Evolutionary conservation across 805 yeast genomes (phyloP).

Genomic region (Yamadazyma sp.): DNA sequence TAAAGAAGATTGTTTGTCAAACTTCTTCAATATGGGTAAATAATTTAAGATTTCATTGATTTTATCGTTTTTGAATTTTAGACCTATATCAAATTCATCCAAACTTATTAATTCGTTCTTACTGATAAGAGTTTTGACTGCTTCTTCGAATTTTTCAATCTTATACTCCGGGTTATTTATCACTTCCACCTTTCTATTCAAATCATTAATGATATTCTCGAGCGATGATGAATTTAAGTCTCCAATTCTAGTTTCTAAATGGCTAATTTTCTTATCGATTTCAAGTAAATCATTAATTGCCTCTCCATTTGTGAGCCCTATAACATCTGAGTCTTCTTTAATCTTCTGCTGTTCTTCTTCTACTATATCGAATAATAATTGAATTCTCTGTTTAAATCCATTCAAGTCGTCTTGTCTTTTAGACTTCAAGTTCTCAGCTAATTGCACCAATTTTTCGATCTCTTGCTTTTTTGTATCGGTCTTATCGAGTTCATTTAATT

Average conservation of each 20-base stretch:
- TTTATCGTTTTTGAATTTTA: constrained; percentile 11
- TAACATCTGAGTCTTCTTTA: background rate
- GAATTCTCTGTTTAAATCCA: constrained; percentile 5
- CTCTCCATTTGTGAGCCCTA: background rate
- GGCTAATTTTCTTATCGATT: constrained; percentile 9
- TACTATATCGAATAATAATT: constrained; percentile 8
- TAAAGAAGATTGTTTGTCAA: constrained; percentile 21
- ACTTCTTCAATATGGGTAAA: constrained; percentile 24
- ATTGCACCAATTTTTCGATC: constrained; percentile 8
- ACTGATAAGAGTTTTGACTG: constrained; percentile 20
- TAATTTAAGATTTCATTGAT: constrained; percentile 24
- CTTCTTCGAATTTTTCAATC: constrained; percentile 20
- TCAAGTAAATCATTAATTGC: background rate
- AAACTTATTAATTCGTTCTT: constrained; percentile 23
- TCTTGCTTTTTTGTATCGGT: constrained; percentile 4
- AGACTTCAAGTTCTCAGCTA: constrained; percentile 8
- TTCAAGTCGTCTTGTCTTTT: constrained; percentile 3
- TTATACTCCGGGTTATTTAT: constrained; percentile 34
- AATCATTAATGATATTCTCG: constrained; percentile 26
- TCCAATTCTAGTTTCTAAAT: constrained; percentile 8
- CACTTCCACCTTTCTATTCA: constrained; percentile 30
- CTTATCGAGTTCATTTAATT: constrained; percentile 22
- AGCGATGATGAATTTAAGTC: constrained; percentile 14
- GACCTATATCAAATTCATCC: constrained; percentile 1
- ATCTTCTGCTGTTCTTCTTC: constrained; percentile 2